phyloP scores from a whole-genome alignment of 2,329 filamentous ascomycete species.

The Tolypocladium sp. region DNA sequence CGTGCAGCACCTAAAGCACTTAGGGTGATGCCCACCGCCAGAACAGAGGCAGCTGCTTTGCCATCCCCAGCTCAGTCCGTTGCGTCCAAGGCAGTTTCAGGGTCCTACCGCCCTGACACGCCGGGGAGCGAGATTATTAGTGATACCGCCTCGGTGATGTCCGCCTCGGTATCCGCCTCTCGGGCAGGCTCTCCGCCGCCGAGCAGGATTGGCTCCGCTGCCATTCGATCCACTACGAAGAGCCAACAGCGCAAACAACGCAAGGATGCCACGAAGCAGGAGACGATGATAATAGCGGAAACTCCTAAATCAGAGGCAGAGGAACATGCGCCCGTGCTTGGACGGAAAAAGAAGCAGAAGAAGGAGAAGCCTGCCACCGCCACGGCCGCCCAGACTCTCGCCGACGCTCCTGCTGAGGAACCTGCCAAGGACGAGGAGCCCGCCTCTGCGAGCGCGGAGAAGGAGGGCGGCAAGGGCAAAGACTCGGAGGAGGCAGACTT shows the following conservation, averaged over 20 bases:
- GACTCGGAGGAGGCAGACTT: slow-evolving; percentile 7
- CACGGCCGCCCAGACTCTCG: slow-evolving; percentile 4
- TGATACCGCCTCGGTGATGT: slow-evolving; percentile 68
- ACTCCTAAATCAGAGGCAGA: slow-evolving; percentile 41
- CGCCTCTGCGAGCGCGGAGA: background rate
- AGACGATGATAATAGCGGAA: slow-evolving; percentile 45
- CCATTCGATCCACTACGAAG: slow-evolving; percentile 63
- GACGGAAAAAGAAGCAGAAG: slow-evolving; percentile 79
- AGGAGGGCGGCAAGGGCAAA: slow-evolving; percentile 3
- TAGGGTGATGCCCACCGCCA: slow-evolving; percentile 50
- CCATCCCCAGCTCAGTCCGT: slow-evolving; percentile 20
- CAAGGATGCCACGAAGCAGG: slow-evolving; percentile 57
- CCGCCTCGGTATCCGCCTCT: slow-evolving; percentile 57
- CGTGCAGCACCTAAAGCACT: slow-evolving; percentile 54
- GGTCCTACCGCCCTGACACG: slow-evolving; percentile 53
- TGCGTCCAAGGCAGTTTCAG: slow-evolving; percentile 19
- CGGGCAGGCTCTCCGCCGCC: slow-evolving; percentile 64
- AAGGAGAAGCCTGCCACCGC: slow-evolving; percentile 48
- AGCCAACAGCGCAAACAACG: slow-evolving; percentile 71
- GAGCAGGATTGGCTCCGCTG: slow-evolving; percentile 55
- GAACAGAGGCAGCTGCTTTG: slow-evolving; percentile 42
- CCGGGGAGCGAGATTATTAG: slow-evolving; percentile 66
- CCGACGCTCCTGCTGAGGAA: slow-evolving; percentile 3
- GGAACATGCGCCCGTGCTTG: slow-evolving; percentile 62
- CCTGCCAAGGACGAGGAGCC: slow-evolving; percentile 8